Evolutionary conservation across 306 rosid genomes (phyloP), one percentile per base, ranked within the genome.

Genomic region (Dalbergia cochinchinensis): DNA sequence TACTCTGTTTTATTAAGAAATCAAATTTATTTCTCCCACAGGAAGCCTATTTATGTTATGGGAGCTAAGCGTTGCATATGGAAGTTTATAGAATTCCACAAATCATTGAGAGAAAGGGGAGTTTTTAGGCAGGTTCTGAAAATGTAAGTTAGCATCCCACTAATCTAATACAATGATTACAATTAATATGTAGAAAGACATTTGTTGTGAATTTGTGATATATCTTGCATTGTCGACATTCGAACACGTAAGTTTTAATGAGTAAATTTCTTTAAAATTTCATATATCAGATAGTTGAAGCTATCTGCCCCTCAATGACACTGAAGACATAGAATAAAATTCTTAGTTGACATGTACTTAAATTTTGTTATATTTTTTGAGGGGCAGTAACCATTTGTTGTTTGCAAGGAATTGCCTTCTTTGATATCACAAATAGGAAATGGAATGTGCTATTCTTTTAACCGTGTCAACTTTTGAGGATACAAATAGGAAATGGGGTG

Each of bases 271-370:
- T 45, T 11, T 34, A 51, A 73, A 79, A 44, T 83, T 84, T 53
- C 90, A 95, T 98, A 95, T 95, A 37, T 85, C 94, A 4, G 98
- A 95, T 77, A 95, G 92, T 86, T 95, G 99, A 98, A 95, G 99
- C 80, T 95, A 92, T 84, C 99, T 97, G 19, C 99, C 98, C 13
- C 93, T 95, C 22, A 89, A 81, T 35, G 99, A 92, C 80, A 92
- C 98, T 95, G 87, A 96, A 91, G 78, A 80, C 88, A 44, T 94
- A 81, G 57, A 50, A n/a, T 15, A 14, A 16, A 13, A 13, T 50
- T 50, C 18, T 50, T 50, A 13, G 57, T 13, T 14, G 57, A 50
- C 57, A 50, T 50, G 41, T 77, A 54, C 50, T 64, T 63, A 78
- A 35, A 10, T 78, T 12, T 79, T 62, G 16, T 70, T 8, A 50